Evolutionary conservation across 2,329 filamentous ascomycete species (phyloP), one percentile per base, ranked within the genome.

Genomic region (Monosporascus sp.): DNA sequence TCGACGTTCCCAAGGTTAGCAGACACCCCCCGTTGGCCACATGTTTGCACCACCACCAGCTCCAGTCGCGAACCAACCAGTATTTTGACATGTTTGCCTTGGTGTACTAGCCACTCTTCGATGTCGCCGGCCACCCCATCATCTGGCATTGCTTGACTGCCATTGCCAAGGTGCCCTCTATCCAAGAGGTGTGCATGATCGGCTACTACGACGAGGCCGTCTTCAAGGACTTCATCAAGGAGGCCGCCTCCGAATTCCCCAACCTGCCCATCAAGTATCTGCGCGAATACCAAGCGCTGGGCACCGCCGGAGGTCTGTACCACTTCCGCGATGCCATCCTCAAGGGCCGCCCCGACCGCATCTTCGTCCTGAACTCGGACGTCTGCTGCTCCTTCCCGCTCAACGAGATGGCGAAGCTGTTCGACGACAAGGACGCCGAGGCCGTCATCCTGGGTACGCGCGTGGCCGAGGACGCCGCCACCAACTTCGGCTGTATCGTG

Each of bases 291-390:
- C 88, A 96, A 73, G 92, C 94, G 55, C 78, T 99, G 58, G 94
- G 94, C 69, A 97, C 94, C 15, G 94, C 94, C 31, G 94, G 94
- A 63, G 94, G 94, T 57, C 84, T 99, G 46, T 99, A 97, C 81
- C 94, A 97, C 78, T 97, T 99, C 85, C 91, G 94, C 70, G 94
- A 99, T 82, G 91, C 91, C 61, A 97, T 99, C 69, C 85, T 97
- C 71, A 97, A 97, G 79, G 92, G 93, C 68, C 85, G 87, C 60
- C 94, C 94, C 40, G 92, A 97, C 73, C 87, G 91, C 66, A 90
- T 97, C 76, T 97, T 99, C 72, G 94, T 99, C 54, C 81, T 97
- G 69, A 99, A 99, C 72, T 93, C 92, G 64, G 94, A 97, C 72
- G 93, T 97, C 62, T 99, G 94, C 87, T 97, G 94, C 77, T 96